phyloP scores from a whole-genome alignment of 2,329 filamentous ascomycete genomes.

The Aspergillus tamarii region DNA sequence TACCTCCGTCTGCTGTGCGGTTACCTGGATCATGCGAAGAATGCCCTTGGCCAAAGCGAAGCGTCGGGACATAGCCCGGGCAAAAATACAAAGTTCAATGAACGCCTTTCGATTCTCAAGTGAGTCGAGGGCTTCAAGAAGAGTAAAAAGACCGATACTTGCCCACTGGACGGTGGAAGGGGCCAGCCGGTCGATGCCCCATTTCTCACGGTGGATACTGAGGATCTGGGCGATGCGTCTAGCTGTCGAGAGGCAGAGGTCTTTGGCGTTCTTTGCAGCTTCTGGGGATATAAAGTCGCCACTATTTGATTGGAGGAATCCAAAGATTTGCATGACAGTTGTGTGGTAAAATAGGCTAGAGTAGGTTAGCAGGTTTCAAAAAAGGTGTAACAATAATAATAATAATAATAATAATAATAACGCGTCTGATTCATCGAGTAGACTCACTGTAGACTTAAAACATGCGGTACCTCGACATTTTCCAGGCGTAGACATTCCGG shows the following conservation, averaged over 20 bases:
- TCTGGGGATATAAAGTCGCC: slow-evolving; percentile 3
- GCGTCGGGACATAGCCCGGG: slow-evolving; percentile 28
- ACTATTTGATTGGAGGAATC: slow-evolving; percentile 26
- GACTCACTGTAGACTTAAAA: slow-evolving; percentile 33
- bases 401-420: too few relatives aligned
- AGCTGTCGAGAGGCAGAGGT: slow-evolving; percentile 25
- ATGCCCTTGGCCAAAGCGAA: slow-evolving; percentile 32
- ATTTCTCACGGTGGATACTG: slow-evolving; percentile 29
- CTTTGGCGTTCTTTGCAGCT: slow-evolving; percentile 15
- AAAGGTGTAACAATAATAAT: too few relatives aligned
- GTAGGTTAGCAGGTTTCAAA: too few relatives aligned
- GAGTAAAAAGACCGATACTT: slow-evolving; percentile 28
- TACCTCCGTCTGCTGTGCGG: slow-evolving; percentile 25
- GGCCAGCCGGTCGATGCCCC: slow-evolving; percentile 33
- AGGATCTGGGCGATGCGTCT: slow-evolving; percentile 28
- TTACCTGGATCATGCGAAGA: slow-evolving; percentile 32
- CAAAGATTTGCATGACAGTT: slow-evolving; percentile 32
- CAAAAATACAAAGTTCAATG: slow-evolving; percentile 29
- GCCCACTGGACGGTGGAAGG: slow-evolving; percentile 32
- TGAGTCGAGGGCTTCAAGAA: slow-evolving; percentile 31
- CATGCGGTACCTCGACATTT: slow-evolving; percentile 26
- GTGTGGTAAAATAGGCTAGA: slow-evolving; percentile 31
- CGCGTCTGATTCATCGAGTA: background rate
- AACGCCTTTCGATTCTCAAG: slow-evolving; percentile 29
- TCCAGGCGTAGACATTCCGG: slow-evolving; percentile 29